Evolutionary conservation across 2,329 filamentous ascomycete genomes (phyloP), one percentile per base, ranked within the genome.

Genomic region (Beauveria rudraprayagi): DNA sequence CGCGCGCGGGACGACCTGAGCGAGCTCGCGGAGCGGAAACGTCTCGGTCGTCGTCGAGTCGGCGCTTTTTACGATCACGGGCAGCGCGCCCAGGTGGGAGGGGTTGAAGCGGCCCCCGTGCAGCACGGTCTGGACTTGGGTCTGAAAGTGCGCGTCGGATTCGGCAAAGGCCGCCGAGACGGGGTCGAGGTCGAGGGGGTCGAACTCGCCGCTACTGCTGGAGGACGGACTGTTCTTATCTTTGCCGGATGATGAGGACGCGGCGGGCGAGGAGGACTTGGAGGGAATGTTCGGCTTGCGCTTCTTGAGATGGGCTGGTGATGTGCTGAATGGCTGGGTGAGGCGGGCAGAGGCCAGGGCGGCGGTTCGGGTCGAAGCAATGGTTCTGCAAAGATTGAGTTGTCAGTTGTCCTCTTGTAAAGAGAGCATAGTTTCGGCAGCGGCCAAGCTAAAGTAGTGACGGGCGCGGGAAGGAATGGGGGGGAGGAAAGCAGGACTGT

Each of bases 11-110:
- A 83, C 77, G 5, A 84, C 74, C 69, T 82, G 77, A 28, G 80
- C 81, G 37, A 84, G 76, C 70, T 84, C 81, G 60, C 76, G 75
- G n/a, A 84, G 76, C 40, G 80, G 79, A 66, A 78, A 83, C 46
- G 63, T 62, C 14, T 41, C 19, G 61, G 26, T 52, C 57, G 66
- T 63, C 68, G 67, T 63, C 68, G 67, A 63, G 51, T 65, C 64
- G 30, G 67, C 64, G 51, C 68, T 65, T 62, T 74, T 74, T 65
- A 76, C 60, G n/a, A 67, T 46, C 37, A 83, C 76, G 28, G 69
- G 68, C 43, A 83, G 71, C 22, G 75, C 71, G 65, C 80, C 80
- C 55, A 84, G 72, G 60, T 68, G 69, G 66, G 78, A 76, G 7
- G 78, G 76, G 74, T 80, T 80, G 77, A 83, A 83, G 62, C 79